These are phyloP conservation scores for Amanita rimosa DNA, from an alignment of 768 basidiomycete genomes.

Conservation along the genomic window DNA sequence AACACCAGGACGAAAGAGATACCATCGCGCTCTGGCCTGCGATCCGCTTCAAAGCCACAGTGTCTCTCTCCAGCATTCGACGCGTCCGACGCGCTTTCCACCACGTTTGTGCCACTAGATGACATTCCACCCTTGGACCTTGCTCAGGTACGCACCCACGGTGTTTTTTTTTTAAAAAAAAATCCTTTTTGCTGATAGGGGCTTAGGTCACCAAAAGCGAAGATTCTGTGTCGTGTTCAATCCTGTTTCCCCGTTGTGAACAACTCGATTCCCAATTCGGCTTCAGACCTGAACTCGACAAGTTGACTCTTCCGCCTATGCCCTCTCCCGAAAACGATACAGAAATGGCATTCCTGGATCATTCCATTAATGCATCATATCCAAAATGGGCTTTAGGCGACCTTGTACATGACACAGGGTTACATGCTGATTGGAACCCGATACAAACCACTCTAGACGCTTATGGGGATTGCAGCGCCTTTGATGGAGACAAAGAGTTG, in stretches of 20 bases:
- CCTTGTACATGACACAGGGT: not conserved
- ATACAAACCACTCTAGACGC: constrained; percentile 2
- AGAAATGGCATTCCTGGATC: not conserved
- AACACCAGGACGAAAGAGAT: not conserved
- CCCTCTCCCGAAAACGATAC: not conserved
- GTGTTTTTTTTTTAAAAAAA: too few relatives aligned
- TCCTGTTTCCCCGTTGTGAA: not conserved
- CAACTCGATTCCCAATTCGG: not conserved
- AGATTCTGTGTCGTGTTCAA: not conserved
- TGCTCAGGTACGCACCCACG: not conserved
- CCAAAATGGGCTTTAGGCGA: not conserved
- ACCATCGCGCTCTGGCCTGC: not conserved
- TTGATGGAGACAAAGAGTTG: not conserved
- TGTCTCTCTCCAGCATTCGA: not conserved
- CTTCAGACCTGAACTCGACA: not conserved
- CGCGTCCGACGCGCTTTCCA: not conserved
- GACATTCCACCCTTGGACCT: constrained; percentile 1
- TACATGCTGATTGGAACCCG: constrained; percentile 5
- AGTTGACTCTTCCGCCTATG: not conserved
- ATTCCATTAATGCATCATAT: not conserved
- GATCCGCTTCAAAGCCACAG: not conserved
- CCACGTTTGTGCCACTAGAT: not conserved
- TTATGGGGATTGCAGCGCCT: not conserved
- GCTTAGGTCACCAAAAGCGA: not conserved
- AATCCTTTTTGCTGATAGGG: not conserved